Conservation (phyloP, 768 basidiomycete species). For the Dioszegia aurantiaca region DNA sequence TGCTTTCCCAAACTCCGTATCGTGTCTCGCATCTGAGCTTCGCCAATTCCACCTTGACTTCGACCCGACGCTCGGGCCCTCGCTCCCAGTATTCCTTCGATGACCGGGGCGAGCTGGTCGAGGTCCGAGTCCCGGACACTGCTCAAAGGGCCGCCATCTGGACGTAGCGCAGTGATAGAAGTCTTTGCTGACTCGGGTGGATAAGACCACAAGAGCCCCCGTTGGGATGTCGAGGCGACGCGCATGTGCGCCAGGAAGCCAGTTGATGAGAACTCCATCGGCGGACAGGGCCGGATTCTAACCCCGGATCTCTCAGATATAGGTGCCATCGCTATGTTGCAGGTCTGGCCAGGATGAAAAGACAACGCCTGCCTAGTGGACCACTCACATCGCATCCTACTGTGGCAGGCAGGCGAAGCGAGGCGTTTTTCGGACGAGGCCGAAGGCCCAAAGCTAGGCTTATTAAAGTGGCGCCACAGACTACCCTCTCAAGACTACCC, state of each 20-base stretch:
- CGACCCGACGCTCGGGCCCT: background rate
- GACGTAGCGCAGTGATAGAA: background rate
- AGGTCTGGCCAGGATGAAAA: too few relatives aligned
- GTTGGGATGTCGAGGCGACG: background rate
- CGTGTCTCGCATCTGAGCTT: constrained; percentile 10
- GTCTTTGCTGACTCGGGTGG: background rate
- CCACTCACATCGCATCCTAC: too few relatives aligned
- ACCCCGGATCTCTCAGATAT: background rate
- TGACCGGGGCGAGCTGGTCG: too few relatives aligned
- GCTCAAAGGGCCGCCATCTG: background rate
- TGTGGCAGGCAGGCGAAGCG: too few relatives aligned
- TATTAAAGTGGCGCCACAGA: too few relatives aligned
- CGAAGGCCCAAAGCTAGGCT: too few relatives aligned
- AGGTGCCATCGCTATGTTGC: background rate
- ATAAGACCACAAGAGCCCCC: constrained; percentile 3
- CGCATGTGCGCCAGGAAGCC: constrained; percentile 1
- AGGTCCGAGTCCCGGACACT: too few relatives aligned
- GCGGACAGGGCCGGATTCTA: background rate
- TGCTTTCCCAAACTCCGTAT: constrained; percentile 18
- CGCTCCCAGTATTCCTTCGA: background rate
- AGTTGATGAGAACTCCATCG: background rate
- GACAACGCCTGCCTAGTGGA: too few relatives aligned
- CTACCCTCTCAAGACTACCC: too few relatives aligned
- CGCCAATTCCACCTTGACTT: background rate
- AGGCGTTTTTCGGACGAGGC: too few relatives aligned